These are phyloP conservation scores for Coemansia sp. DNA, from an alignment of 192 early-diverging fungal genomes.

Conservation along the genomic window DNA sequence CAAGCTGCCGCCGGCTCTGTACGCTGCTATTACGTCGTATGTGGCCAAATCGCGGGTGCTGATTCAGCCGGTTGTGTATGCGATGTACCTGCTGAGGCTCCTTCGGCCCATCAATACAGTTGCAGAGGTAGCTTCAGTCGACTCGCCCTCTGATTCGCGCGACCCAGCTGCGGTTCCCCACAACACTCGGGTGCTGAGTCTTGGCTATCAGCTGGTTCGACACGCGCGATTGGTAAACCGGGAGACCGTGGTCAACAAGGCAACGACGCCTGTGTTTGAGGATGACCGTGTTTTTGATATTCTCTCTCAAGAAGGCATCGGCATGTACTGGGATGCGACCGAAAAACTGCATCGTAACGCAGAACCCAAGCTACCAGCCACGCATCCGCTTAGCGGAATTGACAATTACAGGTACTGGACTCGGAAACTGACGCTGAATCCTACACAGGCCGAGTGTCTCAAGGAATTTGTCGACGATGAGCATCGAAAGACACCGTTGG, in stretches of 20 bases:
- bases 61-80: constrained; percentile 16
- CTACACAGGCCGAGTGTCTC: constrained; percentile 12
- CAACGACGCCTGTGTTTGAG: constrained; percentile 13
- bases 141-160: constrained; percentile 21
- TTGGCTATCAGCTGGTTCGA: constrained; percentile 39
- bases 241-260: not conserved
- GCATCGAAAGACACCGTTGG: constrained; percentile 18
- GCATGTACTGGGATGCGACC: constrained; percentile 16
- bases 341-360: not conserved
- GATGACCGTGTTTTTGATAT: constrained; percentile 26
- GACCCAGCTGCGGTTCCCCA: constrained; percentile 1
- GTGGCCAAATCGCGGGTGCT: constrained; percentile 7
- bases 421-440: constrained; percentile 2
- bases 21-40: not conserved
- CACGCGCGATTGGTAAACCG: constrained; percentile 24
- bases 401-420: constrained; percentile 19
- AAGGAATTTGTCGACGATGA: constrained; percentile 12
- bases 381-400: constrained; percentile 28
- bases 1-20: constrained; percentile 20
- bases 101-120: constrained; percentile 23
- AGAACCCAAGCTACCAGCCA: not conserved
- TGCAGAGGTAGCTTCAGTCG: constrained; percentile 14
- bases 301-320: constrained; percentile 7
- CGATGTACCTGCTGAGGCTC: constrained; percentile 31
- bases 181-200: constrained; percentile 5